phyloP scores from a whole-genome alignment of 768 basidiomycete species.

The Leccinum variicolor region DNA sequence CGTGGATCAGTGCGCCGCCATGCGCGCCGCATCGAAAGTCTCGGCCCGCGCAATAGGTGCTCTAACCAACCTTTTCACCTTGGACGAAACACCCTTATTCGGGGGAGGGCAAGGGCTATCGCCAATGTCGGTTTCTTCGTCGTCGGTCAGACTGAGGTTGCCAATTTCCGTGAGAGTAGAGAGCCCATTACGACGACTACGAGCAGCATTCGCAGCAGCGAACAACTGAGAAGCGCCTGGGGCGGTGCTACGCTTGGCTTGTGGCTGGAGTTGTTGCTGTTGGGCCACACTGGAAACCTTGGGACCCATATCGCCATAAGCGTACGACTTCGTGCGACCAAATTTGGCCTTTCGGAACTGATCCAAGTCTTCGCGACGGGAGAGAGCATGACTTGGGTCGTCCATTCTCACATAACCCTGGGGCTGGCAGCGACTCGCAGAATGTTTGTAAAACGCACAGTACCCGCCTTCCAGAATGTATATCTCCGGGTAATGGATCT shows the following conservation, averaged over 20 bases:
- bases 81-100: slow-evolving; percentile 51
- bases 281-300: slow-evolving; percentile 36
- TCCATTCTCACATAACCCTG: slow-evolving; percentile 91
- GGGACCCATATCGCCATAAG: slow-evolving; percentile 74
- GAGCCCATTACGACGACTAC: slow-evolving; percentile 58
- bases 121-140: slow-evolving; percentile 74
- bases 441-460: slow-evolving; percentile 76
- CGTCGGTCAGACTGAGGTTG: slow-evolving; percentile 62
- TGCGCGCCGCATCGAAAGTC: slow-evolving; percentile 63
- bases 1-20: slow-evolving; percentile 42
- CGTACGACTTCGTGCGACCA: slow-evolving; percentile 86
- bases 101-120: slow-evolving; percentile 89
- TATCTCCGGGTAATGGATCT: slow-evolving; percentile 92
- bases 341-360: slow-evolving; percentile 90
- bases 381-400: slow-evolving; percentile 77
- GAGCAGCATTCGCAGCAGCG: slow-evolving; percentile 67
- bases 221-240: slow-evolving; percentile 59
- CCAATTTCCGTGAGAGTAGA: slow-evolving; percentile 66
- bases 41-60: slow-evolving; percentile 57
- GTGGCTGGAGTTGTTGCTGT: slow-evolving; percentile 39
- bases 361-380: slow-evolving; percentile 83
- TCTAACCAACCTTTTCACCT: slow-evolving; percentile 54
- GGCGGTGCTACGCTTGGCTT: slow-evolving; percentile 64
- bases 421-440: slow-evolving; percentile 71
- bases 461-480: slow-evolving; percentile 98